Evolutionary conservation across 2,329 filamentous ascomycete genomes (phyloP).

Genomic region (Diaporthe eres): DNA sequence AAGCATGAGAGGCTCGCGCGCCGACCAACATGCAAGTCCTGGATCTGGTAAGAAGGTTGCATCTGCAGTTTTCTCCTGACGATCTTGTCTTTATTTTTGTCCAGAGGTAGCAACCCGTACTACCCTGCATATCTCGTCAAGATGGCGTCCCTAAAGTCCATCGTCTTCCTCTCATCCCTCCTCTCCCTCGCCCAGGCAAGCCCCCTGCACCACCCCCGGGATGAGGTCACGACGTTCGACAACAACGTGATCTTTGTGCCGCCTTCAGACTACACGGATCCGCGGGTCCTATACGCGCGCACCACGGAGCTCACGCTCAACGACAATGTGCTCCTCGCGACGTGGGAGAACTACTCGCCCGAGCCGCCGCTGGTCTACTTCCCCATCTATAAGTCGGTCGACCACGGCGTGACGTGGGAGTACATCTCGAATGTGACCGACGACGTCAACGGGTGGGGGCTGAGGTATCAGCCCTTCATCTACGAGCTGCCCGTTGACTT

Average conservation of each 20-base stretch:
- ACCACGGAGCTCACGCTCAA: conserved; percentile 58
- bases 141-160: conserved; percentile 41
- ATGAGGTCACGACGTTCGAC: conserved; percentile 34
- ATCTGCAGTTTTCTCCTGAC: conserved; percentile 37
- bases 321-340: conserved; percentile 64
- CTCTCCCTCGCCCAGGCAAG: conserved; percentile 42
- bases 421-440: conserved; percentile 75
- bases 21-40: background rate
- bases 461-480: conserved; percentile 79
- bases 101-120: conserved; percentile 43
- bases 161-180: conserved; percentile 46
- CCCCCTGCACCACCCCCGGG: conserved; percentile 25
- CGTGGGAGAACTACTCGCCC: conserved; percentile 70
- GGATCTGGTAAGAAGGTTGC: conserved; percentile 24
- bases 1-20: background rate
- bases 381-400: conserved; percentile 67
- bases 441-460: conserved; percentile 73
- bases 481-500: conserved; percentile 73
- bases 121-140: conserved; percentile 37
- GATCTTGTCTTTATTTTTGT: conserved; percentile 5
- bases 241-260: conserved; percentile 55
- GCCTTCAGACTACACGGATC: conserved; percentile 59
- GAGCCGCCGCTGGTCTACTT: conserved; percentile 69
- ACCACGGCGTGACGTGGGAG: conserved; percentile 72
- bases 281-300: conserved; percentile 60